Percentiles rank a stretch among this genome's conserved stretches.
phyloP scores from a whole-genome alignment of 2,329 filamentous ascomycete species.

The Penicillium palitans region DNA sequence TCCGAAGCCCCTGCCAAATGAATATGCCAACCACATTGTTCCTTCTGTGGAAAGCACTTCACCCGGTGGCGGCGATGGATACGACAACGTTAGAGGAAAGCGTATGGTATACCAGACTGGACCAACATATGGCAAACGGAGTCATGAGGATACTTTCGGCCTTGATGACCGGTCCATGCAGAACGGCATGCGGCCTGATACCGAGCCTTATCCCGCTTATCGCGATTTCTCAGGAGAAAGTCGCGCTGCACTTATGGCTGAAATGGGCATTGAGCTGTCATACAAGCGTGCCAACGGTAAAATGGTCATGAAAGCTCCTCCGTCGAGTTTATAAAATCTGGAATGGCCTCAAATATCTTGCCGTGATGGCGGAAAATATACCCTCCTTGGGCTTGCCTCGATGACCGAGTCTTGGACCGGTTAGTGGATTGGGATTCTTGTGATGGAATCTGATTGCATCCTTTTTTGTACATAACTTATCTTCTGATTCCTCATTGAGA shows the following conservation, averaged over 20 bases:
- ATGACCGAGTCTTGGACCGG: not conserved
- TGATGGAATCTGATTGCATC: conserved; percentile 6
- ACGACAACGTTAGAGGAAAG: conserved; percentile 28
- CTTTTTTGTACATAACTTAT: conserved; percentile 24
- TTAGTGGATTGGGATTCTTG: conserved; percentile 1
- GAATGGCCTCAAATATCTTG: not conserved
- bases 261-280: conserved; percentile 33
- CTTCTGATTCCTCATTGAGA: conserved; percentile 9
- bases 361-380: not conserved
- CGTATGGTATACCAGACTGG: conserved; percentile 36
- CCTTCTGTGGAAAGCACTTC: conserved; percentile 26
- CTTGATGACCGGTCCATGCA: conserved; percentile 42
- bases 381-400: not conserved
- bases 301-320: conserved; percentile 36
- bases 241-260: conserved; percentile 26
- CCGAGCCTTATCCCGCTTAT: conserved; percentile 26
- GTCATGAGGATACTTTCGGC: conserved; percentile 43
- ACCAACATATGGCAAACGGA: conserved; percentile 33
- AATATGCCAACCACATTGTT: conserved; percentile 27
- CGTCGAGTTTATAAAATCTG: conserved; percentile 19
- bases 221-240: conserved; percentile 31
- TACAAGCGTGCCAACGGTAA: conserved; percentile 40
- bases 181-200: conserved; percentile 48
- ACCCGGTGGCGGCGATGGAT: conserved; percentile 24
- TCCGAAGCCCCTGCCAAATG: conserved; percentile 36